Base-by-base conservation (phyloP, 768 basidiomycete species). In the Paxillus ammoniavirescens region DNA sequence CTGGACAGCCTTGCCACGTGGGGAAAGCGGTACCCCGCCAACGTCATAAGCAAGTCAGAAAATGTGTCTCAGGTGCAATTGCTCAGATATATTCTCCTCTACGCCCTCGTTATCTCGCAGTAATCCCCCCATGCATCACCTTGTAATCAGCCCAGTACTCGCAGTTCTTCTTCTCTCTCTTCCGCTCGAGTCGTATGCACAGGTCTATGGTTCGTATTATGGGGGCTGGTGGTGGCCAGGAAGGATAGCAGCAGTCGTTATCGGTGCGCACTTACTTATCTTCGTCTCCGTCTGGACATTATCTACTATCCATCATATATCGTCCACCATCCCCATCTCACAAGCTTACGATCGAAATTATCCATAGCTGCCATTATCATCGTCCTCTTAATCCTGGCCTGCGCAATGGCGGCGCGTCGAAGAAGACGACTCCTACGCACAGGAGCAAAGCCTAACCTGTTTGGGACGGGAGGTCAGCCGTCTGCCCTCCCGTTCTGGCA, bases 241-340 rank as follows among this genome's bases (percentile, higher is more conserved):
- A 5, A 63, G 69, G 18, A 65, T 69, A 50, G 61, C 31, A 15
- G 67, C 61, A 12, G 42, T 69, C 5, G 58, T 60, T 13, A 8
- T 69, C 42, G 69, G 67, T 71, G 7, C 17, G 66, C 15, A 13
- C 40, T 8, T n/a, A 26, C 17, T 26, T 23, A 2, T 31, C n/a
- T 1, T 17, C 18, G 10, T 2, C 3, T 31, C 6, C 15, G 7
- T 2, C 33, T 30, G 28, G 28, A 30, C 28, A 30, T 30, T 10
- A 31, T 31, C 31, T 9, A 9, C 8, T 10, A 2, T 31, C 31
- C 31, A 10, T 10, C 31, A 3, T 31, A 5, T 8, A 31, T 31
- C 31, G 8, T 30, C 28, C 8, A 30, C 28, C 28, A 1, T 31
- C 8, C 31, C 26, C 26, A 26, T 2, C 31, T 31, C 31, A 31